Percentiles rank a stretch among this genome's conserved stretches.
Conservation (phyloP, 331 rosid genomes). For the Cydonia oblonga region DNA sequence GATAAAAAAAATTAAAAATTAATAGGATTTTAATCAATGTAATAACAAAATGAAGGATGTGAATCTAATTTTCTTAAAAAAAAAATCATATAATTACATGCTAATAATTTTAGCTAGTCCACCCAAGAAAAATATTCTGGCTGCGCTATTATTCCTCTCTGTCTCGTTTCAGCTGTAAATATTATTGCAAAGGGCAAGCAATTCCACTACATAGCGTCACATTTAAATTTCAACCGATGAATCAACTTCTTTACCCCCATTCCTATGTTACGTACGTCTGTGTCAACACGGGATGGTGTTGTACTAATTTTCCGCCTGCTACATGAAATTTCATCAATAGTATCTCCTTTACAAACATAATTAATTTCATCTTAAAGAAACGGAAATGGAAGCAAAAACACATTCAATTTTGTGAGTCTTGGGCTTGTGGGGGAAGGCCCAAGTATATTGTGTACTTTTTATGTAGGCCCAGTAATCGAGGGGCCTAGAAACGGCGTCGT, state of each 20-base stretch:
- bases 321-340: neutral
- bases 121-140: fast-evolving
- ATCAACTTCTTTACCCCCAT: neutral
- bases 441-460: too few species aligned
- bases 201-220: neutral
- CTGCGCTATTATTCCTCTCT: too few species aligned
- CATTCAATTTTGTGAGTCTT: neutral
- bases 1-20: too few species aligned
- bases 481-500: too few species aligned
- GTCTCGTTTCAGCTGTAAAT: too few species aligned
- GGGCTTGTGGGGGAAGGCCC: neutral
- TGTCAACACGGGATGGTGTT: neutral
- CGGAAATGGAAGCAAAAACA: neutral
- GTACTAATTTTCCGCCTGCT: neutral
- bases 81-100: too few species aligned
- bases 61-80: too few species aligned
- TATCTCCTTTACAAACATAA: neutral
- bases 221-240: neutral
- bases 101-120: too few species aligned
- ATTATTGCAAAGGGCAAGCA: neutral
- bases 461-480: neutral
- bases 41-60: too few species aligned
- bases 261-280: neutral
- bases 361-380: neutral
- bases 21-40: too few species aligned